Conservation (phyloP, 2,329 filamentous ascomycete species). For the Plectosphaerella cucumerina region DNA sequence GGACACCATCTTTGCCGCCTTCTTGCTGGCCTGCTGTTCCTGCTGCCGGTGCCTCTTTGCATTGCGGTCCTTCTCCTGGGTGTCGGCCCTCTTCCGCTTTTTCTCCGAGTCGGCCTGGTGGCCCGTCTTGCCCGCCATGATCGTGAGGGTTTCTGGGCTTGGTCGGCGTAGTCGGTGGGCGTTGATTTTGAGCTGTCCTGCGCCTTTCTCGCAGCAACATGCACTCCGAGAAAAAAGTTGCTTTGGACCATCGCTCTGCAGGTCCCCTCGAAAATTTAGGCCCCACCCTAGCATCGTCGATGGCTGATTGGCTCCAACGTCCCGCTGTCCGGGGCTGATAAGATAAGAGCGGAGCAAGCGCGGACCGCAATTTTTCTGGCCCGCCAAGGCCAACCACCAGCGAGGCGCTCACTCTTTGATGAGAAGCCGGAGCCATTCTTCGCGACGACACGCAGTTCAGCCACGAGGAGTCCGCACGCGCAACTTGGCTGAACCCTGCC, state of each 20-base stretch:
- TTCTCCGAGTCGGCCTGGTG: constrained; percentile 31
- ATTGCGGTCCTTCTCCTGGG: constrained; percentile 35
- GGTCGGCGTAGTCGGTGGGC: background rate
- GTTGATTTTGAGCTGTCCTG: background rate
- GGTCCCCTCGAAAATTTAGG: constrained; percentile 14
- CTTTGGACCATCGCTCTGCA: constrained; percentile 2
- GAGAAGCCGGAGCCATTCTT: background rate
- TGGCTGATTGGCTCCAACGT: constrained; percentile 3
- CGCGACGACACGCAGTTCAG: background rate
- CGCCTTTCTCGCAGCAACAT: background rate
- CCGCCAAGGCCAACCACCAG: background rate
- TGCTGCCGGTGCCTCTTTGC: constrained; percentile 30
- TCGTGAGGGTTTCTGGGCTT: background rate
- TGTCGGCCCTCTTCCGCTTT: constrained; percentile 42
- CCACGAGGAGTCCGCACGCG: background rate
- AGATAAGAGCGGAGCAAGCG: constrained; percentile 11
- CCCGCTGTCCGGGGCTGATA: constrained; percentile 8
- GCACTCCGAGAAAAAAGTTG: constrained; percentile 12
- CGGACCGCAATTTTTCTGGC: constrained; percentile 11
- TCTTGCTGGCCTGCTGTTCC: constrained; percentile 17
- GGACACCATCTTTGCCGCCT: constrained; percentile 3
- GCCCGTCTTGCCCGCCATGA: constrained; percentile 30
- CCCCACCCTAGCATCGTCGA: constrained; percentile 6
- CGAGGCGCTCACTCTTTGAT: background rate
- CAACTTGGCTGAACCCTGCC: background rate